phyloP scores from a whole-genome alignment of 1,139 yeast species.

The Yamadazyma membranifaciens region DNA sequence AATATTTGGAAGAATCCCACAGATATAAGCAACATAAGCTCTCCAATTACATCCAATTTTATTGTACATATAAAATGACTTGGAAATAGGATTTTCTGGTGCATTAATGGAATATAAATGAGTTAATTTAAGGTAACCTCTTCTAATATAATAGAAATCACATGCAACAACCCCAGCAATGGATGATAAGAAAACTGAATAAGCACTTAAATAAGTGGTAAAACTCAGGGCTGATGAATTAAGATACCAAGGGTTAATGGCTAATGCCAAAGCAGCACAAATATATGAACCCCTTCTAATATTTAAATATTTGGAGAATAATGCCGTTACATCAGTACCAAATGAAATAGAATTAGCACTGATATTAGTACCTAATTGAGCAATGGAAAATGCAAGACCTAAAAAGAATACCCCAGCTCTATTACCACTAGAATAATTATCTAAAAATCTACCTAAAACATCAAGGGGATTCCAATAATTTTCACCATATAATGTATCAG shows the following conservation, averaged over 20 bases:
- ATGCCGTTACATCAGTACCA: conserved; percentile 87
- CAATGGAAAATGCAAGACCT: conserved; percentile 73
- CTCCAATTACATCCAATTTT: conserved; percentile 76
- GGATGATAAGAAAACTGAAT: conserved; percentile 81
- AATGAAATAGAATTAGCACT: conserved; percentile 88
- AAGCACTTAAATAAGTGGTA: conserved; percentile 82
- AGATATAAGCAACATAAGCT: conserved; percentile 66
- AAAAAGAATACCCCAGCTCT: conserved; percentile 87
- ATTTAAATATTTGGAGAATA: conserved; percentile 74
- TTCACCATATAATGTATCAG: conserved; percentile 64
- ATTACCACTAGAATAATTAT: conserved; percentile 51
- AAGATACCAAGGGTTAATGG: conserved; percentile 88
- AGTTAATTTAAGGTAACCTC: conserved; percentile 64
- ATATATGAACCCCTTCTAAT: conserved; percentile 80
- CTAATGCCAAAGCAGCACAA: conserved; percentile 75
- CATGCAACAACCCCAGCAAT: conserved; percentile 81
- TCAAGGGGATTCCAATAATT: conserved; percentile 87
- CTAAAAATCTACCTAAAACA: conserved; percentile 64
- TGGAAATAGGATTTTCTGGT: conserved; percentile 27
- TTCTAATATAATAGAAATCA: conserved; percentile 75
- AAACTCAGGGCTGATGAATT: conserved; percentile 71
- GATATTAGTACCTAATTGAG: conserved; percentile 90
- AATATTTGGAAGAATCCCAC: conserved; percentile 79
- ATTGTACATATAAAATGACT: conserved; percentile 58
- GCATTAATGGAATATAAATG: conserved; percentile 55